Evolutionary conservation across 2,329 filamentous ascomycete species (phyloP).

Genomic region (Botryotinia calthae): DNA sequence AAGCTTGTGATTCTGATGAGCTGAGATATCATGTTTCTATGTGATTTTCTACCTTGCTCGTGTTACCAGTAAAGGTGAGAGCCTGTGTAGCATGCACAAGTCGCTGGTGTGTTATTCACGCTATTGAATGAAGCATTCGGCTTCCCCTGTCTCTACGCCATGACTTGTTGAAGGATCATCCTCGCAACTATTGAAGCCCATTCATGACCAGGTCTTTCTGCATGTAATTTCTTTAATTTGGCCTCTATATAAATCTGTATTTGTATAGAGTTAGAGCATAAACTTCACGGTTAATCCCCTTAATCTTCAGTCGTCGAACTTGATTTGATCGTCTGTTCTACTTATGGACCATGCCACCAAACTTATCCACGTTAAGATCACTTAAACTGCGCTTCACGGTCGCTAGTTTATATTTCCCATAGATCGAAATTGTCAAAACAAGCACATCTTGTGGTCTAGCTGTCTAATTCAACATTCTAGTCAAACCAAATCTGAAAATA

Average conservation of each 20-base stretch:
- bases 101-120: not conserved
- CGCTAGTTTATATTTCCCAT: not conserved
- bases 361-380: too few relatives aligned
- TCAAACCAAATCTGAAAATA: too few relatives aligned
- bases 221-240: too few relatives aligned
- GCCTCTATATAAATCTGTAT: too few relatives aligned
- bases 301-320: too few relatives aligned
- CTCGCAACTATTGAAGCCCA: not conserved
- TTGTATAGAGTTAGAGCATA: too few relatives aligned
- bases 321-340: too few relatives aligned
- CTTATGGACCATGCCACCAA: too few relatives aligned
- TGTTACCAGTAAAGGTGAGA: not conserved
- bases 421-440: not conserved
- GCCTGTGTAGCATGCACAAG: not conserved
- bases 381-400: too few relatives aligned
- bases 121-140: not conserved
- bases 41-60: not conserved
- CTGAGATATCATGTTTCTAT: not conserved
- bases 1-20: not conserved
- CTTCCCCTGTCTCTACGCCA: not conserved
- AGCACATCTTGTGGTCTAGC: not conserved
- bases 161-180: fast-evolving
- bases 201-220: not conserved
- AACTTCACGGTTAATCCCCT: too few relatives aligned
- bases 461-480: not conserved